Conservation (phyloP, 768 basidiomycete species). For the Nevesoporus exiguus region DNA sequence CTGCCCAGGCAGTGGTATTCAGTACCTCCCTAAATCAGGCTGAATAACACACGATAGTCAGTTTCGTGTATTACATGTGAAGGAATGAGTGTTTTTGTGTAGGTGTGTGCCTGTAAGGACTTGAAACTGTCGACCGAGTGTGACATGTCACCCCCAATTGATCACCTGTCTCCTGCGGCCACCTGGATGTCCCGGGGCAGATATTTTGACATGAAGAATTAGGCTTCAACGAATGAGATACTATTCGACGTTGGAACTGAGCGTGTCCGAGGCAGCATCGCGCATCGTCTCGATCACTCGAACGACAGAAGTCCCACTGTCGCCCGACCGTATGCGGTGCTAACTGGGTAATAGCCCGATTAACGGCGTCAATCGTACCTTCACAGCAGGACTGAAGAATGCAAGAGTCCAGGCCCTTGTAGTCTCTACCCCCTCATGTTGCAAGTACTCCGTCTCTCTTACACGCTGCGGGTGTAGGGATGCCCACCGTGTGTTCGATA, state of each 20-base stretch:
- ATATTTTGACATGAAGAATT: constrained; percentile 47
- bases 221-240: constrained; percentile 32
- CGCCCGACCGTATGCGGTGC: not conserved
- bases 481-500: constrained; percentile 51
- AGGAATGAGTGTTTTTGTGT: not conserved
- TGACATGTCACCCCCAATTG: constrained; percentile 42
- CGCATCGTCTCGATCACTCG: constrained; percentile 55
- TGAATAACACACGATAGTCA: not conserved
- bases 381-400: constrained; percentile 51
- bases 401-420: constrained; percentile 56
- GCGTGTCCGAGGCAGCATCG: constrained; percentile 28
- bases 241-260: constrained; percentile 27
- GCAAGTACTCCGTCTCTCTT: not conserved
- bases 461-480: constrained; percentile 34
- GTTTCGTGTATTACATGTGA: not conserved
- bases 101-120: not conserved
- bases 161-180: constrained; percentile 44
- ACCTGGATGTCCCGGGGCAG: constrained; percentile 43
- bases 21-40: constrained; percentile 39
- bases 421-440: constrained; percentile 42
- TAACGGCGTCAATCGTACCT: constrained; percentile 53
- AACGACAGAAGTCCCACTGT: constrained; percentile 43
- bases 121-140: not conserved
- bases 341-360: constrained; percentile 34
- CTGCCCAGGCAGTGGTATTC: constrained; percentile 56